Evolutionary conservation across 106 monocot species (phyloP), one percentile per base, ranked within the genome.

Genomic region (Acorus calamus): DNA sequence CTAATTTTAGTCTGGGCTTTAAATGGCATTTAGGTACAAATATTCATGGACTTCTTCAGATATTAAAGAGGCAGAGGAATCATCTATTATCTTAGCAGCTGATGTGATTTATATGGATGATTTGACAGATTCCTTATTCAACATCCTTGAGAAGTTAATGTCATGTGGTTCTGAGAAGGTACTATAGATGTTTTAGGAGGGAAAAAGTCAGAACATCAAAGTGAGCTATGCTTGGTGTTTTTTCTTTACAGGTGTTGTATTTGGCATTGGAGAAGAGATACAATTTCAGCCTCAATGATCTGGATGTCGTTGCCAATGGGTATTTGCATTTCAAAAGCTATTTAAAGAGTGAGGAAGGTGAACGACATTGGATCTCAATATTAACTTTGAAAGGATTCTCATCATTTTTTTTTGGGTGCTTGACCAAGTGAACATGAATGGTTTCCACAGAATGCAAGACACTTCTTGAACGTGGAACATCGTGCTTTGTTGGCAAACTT

Each of bases 51-150:
- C 67, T 7, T 28, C 69, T 56, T 66, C 73, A 55, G 87, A 96
- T 57, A 72, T 87, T 67, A 74, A 78, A 47, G 84, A 85, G 68
- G 87, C 73, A 44, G 87, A 96, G 76, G 68, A 55, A 48, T 71
- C 76, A 60, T 64, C 78, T 49, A 46, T 90, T 46, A 58, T 96
- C 53, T 72, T 90, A 73, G 90, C 94, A 53, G 94, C 87, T 13
- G 94, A 96, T 83, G 94, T 96, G 5, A 90, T 96, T 50, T 96
- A 96, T 44, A 68, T 78, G n/a, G 82, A 96, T 55, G 87, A 90
- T 1, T 73, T 96, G 11, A 96, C 94, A 0, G 82, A 84, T 50
- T 78, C 69, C 9, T 83, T 96, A 53, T 96, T 96, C 62, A 52
- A 48, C 47, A 56, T 58, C 57, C 47, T 87, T 3, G 64, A 87